Evolutionary conservation across 1,139 yeast genomes (phyloP), one percentile per base, ranked within the genome.

Genomic region (Blastobotrys niveus): DNA sequence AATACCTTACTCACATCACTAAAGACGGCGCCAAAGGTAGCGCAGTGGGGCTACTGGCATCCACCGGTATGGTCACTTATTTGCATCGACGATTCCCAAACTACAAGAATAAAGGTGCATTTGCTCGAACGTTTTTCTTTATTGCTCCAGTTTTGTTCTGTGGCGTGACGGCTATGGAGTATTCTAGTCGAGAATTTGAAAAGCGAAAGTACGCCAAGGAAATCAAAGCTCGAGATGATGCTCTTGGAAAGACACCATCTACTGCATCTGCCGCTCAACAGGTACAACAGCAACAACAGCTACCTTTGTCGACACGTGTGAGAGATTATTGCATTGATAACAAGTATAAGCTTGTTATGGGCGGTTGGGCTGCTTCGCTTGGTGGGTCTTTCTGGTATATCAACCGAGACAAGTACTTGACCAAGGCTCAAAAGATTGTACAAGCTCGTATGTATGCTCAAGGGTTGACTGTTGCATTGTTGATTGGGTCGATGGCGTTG

Each of bases 361-460:
- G 79, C 42, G 74, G 88, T 1, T 88, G 96, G 96, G 95, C 87
- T 17, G 87, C 79, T 22, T 80, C 94, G 6, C 67, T 88, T 71
- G 87, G 75, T 54, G 95, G 94, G 1, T 82, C 95, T 2, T 86
- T 93, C 87, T 77, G 71, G 47, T 59, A 71, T 41, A 87, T 86
- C 42, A 82, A 85, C 69, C 76, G 74, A 56, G 95, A 87, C 65
- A 82, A 79, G 55, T 72, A 79, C 63, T 74, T 87, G 81, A 77
- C 88, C 46, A 76, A 75, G 48, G 71, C 95, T 4, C 96, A 88
- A 67, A 88, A 87, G 65, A 78, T 86, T 32, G 95, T 86, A 25
- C 94, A 85, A 64, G 95, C 96, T 24, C 82, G 96, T 76, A 87
- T 87, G 81, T 86, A 86, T 62, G 96, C 96, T 7, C 96, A 87